Percentiles rank a stretch among this genome's conserved stretches.
Conservation (phyloP, 2,329 filamentous ascomycete genomes). For the Conoideocrella luteorostrata region DNA sequence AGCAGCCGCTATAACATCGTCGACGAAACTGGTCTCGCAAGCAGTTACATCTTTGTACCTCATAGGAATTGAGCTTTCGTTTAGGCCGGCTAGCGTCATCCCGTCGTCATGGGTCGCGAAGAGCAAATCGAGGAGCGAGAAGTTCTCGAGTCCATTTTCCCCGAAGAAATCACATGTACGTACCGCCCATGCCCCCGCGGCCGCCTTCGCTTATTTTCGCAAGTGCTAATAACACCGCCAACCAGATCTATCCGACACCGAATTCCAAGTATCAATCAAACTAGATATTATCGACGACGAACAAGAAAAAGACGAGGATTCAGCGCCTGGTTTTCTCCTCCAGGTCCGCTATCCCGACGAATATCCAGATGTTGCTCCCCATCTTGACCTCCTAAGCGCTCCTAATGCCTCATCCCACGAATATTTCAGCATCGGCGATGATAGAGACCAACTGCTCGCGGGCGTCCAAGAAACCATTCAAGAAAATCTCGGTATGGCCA, state of each 20-base stretch:
- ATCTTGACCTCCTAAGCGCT: conserved; percentile 70
- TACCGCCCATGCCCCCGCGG: neutral
- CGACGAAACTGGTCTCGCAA: too few relatives aligned
- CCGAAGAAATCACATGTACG: conserved; percentile 91
- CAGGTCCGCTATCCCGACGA: conserved; percentile 82
- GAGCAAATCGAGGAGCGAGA: conserved; percentile 95
- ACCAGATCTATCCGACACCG: conserved; percentile 82
- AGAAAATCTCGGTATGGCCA: conserved; percentile 94
- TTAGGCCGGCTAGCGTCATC: too few relatives aligned
- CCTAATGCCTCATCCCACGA: conserved; percentile 63
- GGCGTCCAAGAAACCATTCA: conserved; percentile 69
- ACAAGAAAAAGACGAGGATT: conserved; percentile 51
- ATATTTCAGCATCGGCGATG: conserved; percentile 72
- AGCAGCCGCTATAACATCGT: too few relatives aligned
- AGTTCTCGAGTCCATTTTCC: conserved; percentile 96
- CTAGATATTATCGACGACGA: conserved; percentile 68
- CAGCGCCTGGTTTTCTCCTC: conserved; percentile 68
- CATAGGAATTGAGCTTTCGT: too few relatives aligned
- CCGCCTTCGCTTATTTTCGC: neutral
- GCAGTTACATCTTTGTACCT: too few relatives aligned
- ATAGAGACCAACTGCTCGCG: conserved; percentile 68
- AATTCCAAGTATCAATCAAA: conserved; percentile 80
- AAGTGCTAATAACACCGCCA: neutral
- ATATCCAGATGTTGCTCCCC: conserved; percentile 83
- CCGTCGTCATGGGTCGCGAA: conserved; percentile 57